Conservation (phyloP, 257 asterid species). For the Solanum phureja region DNA sequence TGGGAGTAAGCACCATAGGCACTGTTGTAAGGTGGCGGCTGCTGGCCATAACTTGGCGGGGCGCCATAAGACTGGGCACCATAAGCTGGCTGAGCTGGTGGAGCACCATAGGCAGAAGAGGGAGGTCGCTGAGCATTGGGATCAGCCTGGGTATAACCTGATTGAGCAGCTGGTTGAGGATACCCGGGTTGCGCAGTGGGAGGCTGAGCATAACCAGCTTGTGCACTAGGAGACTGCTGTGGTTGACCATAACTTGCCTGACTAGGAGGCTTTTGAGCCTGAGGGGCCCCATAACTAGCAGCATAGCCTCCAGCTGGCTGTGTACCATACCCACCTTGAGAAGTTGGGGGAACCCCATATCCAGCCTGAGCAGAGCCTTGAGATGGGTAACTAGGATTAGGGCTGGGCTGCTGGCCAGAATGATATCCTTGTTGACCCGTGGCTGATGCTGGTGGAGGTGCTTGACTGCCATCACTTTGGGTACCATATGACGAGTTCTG, state of each 20-base stretch:
- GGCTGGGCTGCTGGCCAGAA: constrained; percentile 42
- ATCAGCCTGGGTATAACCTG: constrained; percentile 32
- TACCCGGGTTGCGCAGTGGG: constrained; percentile 22
- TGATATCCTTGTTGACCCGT: constrained; percentile 34
- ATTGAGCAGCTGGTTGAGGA: constrained; percentile 15
- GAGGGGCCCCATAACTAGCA: constrained; percentile 25
- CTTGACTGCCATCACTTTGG: constrained; percentile 57
- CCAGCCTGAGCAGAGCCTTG: constrained; percentile 56
- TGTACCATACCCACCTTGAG: constrained; percentile 57
- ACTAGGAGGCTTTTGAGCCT: constrained; percentile 24
- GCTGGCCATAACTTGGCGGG: constrained; percentile 37
- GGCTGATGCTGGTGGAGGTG: constrained; percentile 43
- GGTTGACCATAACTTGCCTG: constrained; percentile 43
- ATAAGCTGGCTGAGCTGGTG: constrained; percentile 35
- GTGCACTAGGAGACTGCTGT: constrained; percentile 45
- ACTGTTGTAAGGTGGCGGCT: constrained; percentile 23
- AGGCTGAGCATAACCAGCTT: constrained; percentile 35
- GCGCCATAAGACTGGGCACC: constrained; percentile 32
- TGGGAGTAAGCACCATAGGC: constrained; percentile 33
- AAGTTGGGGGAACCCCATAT: constrained; percentile 47
- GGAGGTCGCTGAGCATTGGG: constrained; percentile 22
- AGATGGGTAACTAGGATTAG: constrained; percentile 41
- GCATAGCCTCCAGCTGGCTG: constrained; percentile 45
- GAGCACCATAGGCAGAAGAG: constrained; percentile 23
- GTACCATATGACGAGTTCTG: constrained; percentile 49